Evolutionary conservation across 768 basidiomycete species (phyloP), one percentile per base, ranked within the genome.

Genomic region (Calocera viscosa): DNA sequence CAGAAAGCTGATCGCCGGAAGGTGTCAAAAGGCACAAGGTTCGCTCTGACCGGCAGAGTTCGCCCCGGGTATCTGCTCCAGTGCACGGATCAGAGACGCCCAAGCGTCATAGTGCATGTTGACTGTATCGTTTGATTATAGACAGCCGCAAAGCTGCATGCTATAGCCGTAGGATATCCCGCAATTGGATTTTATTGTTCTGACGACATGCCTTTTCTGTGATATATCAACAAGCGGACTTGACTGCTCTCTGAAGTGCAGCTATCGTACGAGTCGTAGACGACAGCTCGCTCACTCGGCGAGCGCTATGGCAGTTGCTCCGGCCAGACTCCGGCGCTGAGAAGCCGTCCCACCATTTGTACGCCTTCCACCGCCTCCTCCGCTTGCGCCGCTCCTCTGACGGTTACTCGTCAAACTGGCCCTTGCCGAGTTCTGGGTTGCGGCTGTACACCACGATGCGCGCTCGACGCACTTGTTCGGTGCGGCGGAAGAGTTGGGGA

Each of bases 41-140:
- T 91, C 40, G 86, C 88, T 64, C 83, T 91, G 8, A 90, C 90
- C 32, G 89, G 90, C 22, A 92, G 91, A 8, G 89, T 90, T 12
- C 80, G 86, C 70, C 66, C 68, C 11, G 35, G 65, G 35, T 66
- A 80, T 85, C 72, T 85, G 85, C 28, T 83, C 85, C 32, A 84
- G 84, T 30, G 75, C 82, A 22, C 80, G 89, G 64, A 79, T 88
- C 33, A 80, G 88, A 89, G 74, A 93, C 91, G 32, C 90, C 90
- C 19, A 78, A 87, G 69, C 81, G 87, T 69, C 80, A 81, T 69
- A 82, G 32, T 90, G 90, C 30, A 84, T 92, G 71, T 91, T 77
- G 72, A 41, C 12, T 26, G 12, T 8, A 5, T 32, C 7, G 11
- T 11, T 30, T 26, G 49, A 60, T 11, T 10, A 32, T 60, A 28